phyloP scores from a whole-genome alignment of 768 basidiomycete genomes.

The Gloeopeniophorella convolvens region DNA sequence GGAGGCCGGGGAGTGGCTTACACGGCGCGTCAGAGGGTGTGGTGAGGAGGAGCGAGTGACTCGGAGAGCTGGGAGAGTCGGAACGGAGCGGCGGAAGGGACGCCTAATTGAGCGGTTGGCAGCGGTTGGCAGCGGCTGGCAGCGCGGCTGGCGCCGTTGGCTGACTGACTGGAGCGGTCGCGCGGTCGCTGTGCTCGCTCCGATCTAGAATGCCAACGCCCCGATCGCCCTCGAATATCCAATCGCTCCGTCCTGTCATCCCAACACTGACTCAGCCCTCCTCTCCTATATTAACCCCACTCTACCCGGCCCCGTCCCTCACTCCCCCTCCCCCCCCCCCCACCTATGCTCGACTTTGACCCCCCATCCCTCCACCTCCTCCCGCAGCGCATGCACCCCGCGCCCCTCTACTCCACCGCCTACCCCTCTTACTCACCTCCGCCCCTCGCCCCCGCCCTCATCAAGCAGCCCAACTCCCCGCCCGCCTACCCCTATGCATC shows the following conservation, averaged over 20 bases:
- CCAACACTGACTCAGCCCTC: conserved; percentile 5
- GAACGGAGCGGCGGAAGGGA: no score
- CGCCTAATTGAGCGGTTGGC: no score
- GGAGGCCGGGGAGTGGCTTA: no score
- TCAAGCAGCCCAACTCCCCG: background rate
- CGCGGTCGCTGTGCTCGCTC: conserved; percentile 15
- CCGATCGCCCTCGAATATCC: conserved; percentile 11
- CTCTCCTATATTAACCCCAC: conserved; percentile 14
- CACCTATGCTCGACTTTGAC: conserved; percentile 15
- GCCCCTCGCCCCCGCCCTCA: background rate
- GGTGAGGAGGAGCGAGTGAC: no score
- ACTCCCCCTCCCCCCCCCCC: background rate
- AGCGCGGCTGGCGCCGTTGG: no score
- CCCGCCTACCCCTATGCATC: background rate
- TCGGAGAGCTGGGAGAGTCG: no score
- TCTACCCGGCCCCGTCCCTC: background rate
- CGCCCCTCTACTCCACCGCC: conserved; percentile 3
- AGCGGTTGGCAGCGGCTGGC: no score
- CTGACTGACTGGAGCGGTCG: no score
- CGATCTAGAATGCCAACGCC: conserved; percentile 15
- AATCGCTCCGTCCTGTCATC: background rate
- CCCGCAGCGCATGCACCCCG: conserved; percentile 8
- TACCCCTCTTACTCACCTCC: conserved; percentile 1
- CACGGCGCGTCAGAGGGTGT: no score
- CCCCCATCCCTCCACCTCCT: background rate